A percentile compares a stretch with the other conserved stretches of the same genome.
These are phyloP conservation scores for Cymbidium sinense DNA, from an alignment of 106 monocot species.

Conservation along the genomic window DNA sequence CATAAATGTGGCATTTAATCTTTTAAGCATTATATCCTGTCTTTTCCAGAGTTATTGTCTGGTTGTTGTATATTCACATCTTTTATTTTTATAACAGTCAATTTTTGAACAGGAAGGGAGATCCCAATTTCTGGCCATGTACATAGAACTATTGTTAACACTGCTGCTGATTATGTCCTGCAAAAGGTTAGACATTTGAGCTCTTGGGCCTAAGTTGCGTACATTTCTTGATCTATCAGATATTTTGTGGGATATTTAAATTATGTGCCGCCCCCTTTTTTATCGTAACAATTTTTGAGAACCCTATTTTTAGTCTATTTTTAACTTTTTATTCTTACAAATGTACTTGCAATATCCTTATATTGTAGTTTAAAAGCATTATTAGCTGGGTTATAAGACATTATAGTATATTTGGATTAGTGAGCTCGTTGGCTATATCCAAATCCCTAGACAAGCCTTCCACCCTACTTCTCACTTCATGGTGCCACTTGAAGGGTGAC, in stretches of 20 bases:
- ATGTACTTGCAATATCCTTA: neutral
- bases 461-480: neutral
- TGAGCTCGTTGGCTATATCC: neutral
- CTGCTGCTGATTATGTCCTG: slow-evolving; percentile 61
- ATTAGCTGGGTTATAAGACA: neutral
- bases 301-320: neutral
- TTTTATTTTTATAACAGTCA: slow-evolving; percentile 2
- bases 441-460: neutral
- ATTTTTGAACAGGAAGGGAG: slow-evolving; percentile 50
- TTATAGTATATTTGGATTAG: neutral
- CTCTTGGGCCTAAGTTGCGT: neutral
- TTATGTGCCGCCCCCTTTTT: neutral
- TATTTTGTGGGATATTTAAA: neutral
- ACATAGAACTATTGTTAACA: slow-evolving; percentile 50
- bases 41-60: neutral
- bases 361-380: neutral
- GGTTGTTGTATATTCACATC: neutral
- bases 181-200: slow-evolving; percentile 47
- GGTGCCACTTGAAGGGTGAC: neutral
- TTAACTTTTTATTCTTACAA: too few relatives aligned
- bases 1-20: neutral
- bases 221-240: neutral
- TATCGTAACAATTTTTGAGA: neutral
- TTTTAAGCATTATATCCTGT: neutral
- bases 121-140: slow-evolving; percentile 45